Evolutionary conservation across 192 early-diverging fungal genomes (phyloP).

Genomic region (Backusella tuberculispora): DNA sequence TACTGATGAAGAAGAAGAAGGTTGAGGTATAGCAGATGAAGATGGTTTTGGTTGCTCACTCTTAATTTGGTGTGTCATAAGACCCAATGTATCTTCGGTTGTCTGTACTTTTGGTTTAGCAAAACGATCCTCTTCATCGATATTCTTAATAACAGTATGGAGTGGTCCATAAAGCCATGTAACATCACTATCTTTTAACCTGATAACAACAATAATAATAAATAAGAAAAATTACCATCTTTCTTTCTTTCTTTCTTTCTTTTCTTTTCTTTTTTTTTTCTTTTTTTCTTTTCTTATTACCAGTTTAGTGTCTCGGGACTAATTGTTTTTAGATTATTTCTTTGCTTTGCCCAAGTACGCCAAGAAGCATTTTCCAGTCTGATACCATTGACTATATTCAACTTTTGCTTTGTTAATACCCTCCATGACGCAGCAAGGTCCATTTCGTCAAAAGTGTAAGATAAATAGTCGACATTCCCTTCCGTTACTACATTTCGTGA

Average conservation of each 20-base stretch:
- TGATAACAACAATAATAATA: conserved; percentile 17
- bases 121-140: conserved; percentile 36
- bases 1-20: not conserved
- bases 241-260: not conserved
- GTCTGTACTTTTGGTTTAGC: conserved; percentile 32
- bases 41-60: not conserved
- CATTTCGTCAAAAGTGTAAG: conserved; percentile 61
- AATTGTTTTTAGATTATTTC: conserved; percentile 58
- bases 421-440: conserved; percentile 69
- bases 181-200: conserved; percentile 69
- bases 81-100: conserved; percentile 36
- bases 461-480: conserved; percentile 62
- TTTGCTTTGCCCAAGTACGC: conserved; percentile 68
- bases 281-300: conserved; percentile 36
- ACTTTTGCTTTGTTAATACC: conserved; percentile 65
- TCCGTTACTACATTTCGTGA: conserved; percentile 29
- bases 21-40: not conserved
- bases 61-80: conserved; percentile 15
- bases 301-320: conserved; percentile 49
- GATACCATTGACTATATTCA: conserved; percentile 60
- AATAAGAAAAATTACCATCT: not conserved
- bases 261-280: not conserved
- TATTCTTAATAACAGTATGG: conserved; percentile 51
- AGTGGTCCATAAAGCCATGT: conserved; percentile 73
- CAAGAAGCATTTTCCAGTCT: conserved; percentile 72